Evolutionary conservation across 768 basidiomycete genomes (phyloP).

Genomic region (Dioszegia hungarica): DNA sequence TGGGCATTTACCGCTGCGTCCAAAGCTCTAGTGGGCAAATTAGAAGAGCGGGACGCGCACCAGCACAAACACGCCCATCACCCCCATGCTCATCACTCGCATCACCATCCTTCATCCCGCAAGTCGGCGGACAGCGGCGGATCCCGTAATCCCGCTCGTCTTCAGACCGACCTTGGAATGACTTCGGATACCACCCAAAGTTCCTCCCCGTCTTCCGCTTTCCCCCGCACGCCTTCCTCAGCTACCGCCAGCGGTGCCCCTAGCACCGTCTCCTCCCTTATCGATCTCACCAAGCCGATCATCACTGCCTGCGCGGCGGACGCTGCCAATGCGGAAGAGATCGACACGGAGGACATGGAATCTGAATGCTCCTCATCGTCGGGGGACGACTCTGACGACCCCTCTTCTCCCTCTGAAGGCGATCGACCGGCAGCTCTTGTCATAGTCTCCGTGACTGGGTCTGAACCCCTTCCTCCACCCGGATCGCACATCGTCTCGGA

Average conservation of each 20-base stretch:
- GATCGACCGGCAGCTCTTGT: background rate
- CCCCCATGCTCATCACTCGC: no score
- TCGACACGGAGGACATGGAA: slow-evolving; percentile 27
- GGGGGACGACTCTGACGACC: slow-evolving; percentile 1
- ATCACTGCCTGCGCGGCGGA: slow-evolving; percentile 24
- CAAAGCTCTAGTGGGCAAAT: slow-evolving; percentile 28
- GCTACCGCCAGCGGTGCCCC: background rate
- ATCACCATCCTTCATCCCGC: background rate
- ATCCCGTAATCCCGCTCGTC: background rate
- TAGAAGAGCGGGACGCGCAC: background rate
- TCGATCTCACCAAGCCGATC: slow-evolving; percentile 39
- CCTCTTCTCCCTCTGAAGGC: no score
- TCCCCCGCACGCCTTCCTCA: background rate
- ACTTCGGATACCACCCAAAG: no score
- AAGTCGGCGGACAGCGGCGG: background rate
- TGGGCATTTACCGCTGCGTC: slow-evolving; percentile 40
- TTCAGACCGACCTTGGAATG: background rate
- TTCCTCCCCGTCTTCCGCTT: no score
- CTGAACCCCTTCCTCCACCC: slow-evolving; percentile 19
- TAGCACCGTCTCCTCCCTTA: slow-evolving; percentile 4
- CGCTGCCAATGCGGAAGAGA: slow-evolving; percentile 26
- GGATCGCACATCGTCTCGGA: slow-evolving; percentile 36
- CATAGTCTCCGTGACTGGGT: slow-evolving; percentile 26
- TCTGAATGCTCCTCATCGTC: slow-evolving; percentile 33
- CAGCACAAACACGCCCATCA: no score